Conservation (phyloP, 1,139 yeast genomes). For the Taiozyma onychis region DNA sequence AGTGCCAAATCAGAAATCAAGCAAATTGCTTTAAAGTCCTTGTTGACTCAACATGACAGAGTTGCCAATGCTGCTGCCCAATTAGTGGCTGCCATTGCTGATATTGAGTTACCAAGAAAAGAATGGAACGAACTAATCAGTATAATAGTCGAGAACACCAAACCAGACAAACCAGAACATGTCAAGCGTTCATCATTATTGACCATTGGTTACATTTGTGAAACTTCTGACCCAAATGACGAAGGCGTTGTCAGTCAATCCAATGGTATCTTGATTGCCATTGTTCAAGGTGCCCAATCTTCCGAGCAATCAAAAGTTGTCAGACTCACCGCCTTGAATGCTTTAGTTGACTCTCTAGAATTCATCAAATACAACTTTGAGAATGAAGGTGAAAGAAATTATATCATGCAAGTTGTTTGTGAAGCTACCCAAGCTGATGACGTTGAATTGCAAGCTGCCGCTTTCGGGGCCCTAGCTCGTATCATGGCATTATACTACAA, state of each 20-base stretch:
- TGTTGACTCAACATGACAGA: slow-evolving; percentile 62
- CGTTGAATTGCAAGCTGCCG: slow-evolving; percentile 82
- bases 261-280: slow-evolving; percentile 88
- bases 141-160: slow-evolving; percentile 79
- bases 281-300: slow-evolving; percentile 92
- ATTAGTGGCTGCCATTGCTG: slow-evolving; percentile 93
- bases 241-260: slow-evolving; percentile 78
- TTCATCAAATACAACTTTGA: slow-evolving; percentile 86
- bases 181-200: slow-evolving; percentile 83
- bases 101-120: slow-evolving; percentile 80
- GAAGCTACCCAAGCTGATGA: slow-evolving; percentile 93
- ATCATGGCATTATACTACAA: slow-evolving; percentile 87
- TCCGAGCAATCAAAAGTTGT: slow-evolving; percentile 71
- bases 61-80: slow-evolving; percentile 92
- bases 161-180: slow-evolving; percentile 66
- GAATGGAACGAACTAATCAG: slow-evolving; percentile 89
- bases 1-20: slow-evolving; percentile 61
- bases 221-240: slow-evolving; percentile 83
- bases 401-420: slow-evolving; percentile 97
- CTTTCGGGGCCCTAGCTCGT: slow-evolving; percentile 91
- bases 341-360: slow-evolving; percentile 85
- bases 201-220: slow-evolving; percentile 94
- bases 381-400: slow-evolving; percentile 91
- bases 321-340: slow-evolving; percentile 85
- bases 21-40: slow-evolving; percentile 56